phyloP scores from a whole-genome alignment of 2,329 filamentous ascomycete genomes.

The Fusarium graminum region DNA sequence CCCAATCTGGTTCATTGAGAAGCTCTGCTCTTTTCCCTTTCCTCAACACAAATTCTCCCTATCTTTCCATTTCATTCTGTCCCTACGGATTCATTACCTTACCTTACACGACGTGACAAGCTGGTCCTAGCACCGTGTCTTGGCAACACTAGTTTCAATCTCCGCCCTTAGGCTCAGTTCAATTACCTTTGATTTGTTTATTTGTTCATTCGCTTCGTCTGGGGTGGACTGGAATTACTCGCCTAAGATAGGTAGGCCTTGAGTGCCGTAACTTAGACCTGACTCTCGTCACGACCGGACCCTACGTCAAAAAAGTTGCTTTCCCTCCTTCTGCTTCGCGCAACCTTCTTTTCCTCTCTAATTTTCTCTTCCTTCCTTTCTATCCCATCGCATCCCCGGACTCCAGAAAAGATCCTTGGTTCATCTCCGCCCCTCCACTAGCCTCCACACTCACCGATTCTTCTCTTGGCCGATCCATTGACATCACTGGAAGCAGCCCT shows the following conservation, averaged over 20 bases:
- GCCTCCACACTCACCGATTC: slow-evolving; percentile 38
- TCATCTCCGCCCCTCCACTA: slow-evolving; percentile 38
- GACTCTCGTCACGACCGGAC: slow-evolving; percentile 1
- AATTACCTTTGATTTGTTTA: slow-evolving; percentile 3
- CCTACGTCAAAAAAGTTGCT: slow-evolving; percentile 33
- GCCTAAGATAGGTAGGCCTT: slow-evolving; percentile 5
- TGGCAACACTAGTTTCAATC: slow-evolving; percentile 44
- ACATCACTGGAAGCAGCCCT: slow-evolving; percentile 36
- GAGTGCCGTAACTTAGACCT: slow-evolving; percentile 4
- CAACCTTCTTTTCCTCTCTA: slow-evolving; percentile 17
- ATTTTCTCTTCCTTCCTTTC: slow-evolving; percentile 11
- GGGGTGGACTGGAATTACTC: slow-evolving; percentile 32
- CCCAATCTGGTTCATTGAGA: slow-evolving; percentile 4
- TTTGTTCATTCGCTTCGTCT: slow-evolving; percentile 37
- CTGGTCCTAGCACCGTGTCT: slow-evolving; percentile 40
- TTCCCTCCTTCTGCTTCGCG: slow-evolving; percentile 28
- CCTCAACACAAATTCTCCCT: slow-evolving; percentile 6
- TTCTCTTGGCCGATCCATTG: slow-evolving; percentile 39
- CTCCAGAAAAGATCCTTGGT: slow-evolving; percentile 31
- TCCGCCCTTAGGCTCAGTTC: slow-evolving; percentile 22
- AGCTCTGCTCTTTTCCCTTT: slow-evolving; percentile 4
- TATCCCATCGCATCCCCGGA: slow-evolving; percentile 25
- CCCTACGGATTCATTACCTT: background rate
- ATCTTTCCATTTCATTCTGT: background rate
- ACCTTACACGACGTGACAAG: slow-evolving; percentile 5